phyloP scores from a whole-genome alignment of 495 filamentous ascomycete species.

The Peziza echinospora region DNA sequence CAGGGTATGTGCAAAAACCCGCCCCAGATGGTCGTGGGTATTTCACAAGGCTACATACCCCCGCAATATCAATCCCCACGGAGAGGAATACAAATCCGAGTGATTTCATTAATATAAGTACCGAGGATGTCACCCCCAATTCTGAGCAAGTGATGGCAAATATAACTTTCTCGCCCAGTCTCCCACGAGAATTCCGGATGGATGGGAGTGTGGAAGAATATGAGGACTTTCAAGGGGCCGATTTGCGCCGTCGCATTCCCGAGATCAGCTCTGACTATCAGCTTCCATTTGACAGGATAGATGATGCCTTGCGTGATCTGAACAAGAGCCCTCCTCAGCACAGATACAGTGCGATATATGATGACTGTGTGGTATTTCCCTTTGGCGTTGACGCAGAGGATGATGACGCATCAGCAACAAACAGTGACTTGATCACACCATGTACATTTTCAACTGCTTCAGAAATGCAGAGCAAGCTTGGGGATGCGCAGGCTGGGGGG shows the following conservation, averaged over 20 bases:
- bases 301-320: not conserved
- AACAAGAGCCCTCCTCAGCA: not conserved
- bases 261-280: not conserved
- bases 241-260: not conserved
- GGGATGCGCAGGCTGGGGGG: too few species aligned
- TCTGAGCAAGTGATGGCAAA: not conserved
- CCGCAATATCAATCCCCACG: not conserved
- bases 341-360: conserved; percentile 9
- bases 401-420: not conserved
- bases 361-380: conserved; percentile 10
- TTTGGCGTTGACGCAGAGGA: conserved; percentile 1
- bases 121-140: conserved; percentile 2
- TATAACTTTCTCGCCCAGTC: not conserved
- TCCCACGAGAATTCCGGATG: not conserved
- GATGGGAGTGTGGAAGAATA: conserved; percentile 5
- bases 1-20: not conserved
- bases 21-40: not conserved
- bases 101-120: not conserved
- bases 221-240: not conserved
- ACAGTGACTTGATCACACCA: not conserved
- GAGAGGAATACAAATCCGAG: not conserved
- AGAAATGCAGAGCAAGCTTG: too few species aligned
- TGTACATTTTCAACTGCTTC: not conserved
- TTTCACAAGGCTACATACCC: not conserved
- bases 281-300: not conserved